phyloP scores from a whole-genome alignment of 2,329 filamentous ascomycete genomes.

The Diaporthe sp. region DNA sequence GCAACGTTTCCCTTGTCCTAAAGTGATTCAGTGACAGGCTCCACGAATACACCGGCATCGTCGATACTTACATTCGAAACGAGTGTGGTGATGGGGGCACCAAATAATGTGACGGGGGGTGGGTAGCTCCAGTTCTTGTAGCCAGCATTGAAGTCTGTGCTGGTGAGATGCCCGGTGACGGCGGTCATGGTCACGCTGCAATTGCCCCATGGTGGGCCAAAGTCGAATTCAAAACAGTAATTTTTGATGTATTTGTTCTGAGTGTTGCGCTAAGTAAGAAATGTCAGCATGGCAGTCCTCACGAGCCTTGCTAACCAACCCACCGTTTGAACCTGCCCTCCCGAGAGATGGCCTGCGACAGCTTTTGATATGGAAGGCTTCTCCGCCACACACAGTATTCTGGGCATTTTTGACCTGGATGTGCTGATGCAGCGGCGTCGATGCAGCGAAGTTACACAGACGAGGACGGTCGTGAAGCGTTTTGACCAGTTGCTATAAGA shows the following conservation, averaged over 20 bases:
- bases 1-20: slow-evolving; percentile 86
- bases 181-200: slow-evolving; percentile 95
- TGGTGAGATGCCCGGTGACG: slow-evolving; percentile 88
- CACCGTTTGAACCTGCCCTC: slow-evolving; percentile 79
- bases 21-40: slow-evolving; percentile 38
- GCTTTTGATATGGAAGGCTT: slow-evolving; percentile 96
- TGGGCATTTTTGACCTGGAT: slow-evolving; percentile 59
- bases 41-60: neutral
- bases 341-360: slow-evolving; percentile 89
- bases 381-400: slow-evolving; percentile 68
- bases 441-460: neutral
- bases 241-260: slow-evolving; percentile 89
- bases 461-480: neutral
- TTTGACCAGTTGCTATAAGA: slow-evolving; percentile 18
- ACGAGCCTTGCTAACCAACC: slow-evolving; percentile 48
- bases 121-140: slow-evolving; percentile 87
- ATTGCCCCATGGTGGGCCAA: slow-evolving; percentile 82
- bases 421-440: slow-evolving; percentile 28
- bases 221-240: slow-evolving; percentile 91
- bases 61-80: slow-evolving; percentile 72
- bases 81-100: slow-evolving; percentile 78
- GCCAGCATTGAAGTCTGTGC: slow-evolving; percentile 79
- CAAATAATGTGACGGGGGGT: slow-evolving; percentile 83
- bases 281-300: slow-evolving; percentile 4
- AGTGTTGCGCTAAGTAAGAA: slow-evolving; percentile 71